Conservation (phyloP, 139 green algal species). For the Chara braunii region DNA sequence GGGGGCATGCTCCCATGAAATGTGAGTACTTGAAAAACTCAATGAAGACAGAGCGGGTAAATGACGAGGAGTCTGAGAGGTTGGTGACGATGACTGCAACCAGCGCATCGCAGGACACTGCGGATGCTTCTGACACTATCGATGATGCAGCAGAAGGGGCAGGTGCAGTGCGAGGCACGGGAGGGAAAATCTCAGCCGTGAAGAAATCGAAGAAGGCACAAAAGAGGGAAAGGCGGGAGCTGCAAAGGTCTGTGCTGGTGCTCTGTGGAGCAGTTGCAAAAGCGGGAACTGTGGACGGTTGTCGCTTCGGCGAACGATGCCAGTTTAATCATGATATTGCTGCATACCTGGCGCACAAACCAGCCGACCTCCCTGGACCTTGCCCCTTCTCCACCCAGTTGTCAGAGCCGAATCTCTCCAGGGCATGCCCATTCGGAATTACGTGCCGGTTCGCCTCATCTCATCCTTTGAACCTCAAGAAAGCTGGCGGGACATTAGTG, state of each 20-base stretch:
- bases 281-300: constrained; percentile 1
- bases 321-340: constrained; percentile 32
- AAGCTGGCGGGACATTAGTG: neutral
- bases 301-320: constrained; percentile 15
- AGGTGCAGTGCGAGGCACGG: neutral
- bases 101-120: neutral
- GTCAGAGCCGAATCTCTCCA: no score
- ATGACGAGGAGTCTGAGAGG: constrained; percentile 7
- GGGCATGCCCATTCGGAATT: constrained; percentile 30
- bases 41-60: no score
- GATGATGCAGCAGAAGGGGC: neutral
- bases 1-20: constrained; percentile 14
- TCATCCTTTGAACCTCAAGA: neutral
- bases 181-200: neutral
- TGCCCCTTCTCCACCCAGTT: constrained; percentile 16
- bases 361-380: constrained; percentile 10
- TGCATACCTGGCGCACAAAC: constrained; percentile 14
- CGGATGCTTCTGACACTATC: neutral
- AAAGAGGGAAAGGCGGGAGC: constrained; percentile 20
- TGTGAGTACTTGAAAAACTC: neutral
- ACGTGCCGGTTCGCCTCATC: constrained; percentile 27
- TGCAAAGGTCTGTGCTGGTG: constrained; percentile 16
- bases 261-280: constrained; percentile 8
- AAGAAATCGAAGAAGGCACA: constrained; percentile 18
- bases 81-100: neutral